Base-by-base conservation (phyloP, 2,329 filamentous ascomycete species). In the Tolypocladium guangdongense region DNA sequence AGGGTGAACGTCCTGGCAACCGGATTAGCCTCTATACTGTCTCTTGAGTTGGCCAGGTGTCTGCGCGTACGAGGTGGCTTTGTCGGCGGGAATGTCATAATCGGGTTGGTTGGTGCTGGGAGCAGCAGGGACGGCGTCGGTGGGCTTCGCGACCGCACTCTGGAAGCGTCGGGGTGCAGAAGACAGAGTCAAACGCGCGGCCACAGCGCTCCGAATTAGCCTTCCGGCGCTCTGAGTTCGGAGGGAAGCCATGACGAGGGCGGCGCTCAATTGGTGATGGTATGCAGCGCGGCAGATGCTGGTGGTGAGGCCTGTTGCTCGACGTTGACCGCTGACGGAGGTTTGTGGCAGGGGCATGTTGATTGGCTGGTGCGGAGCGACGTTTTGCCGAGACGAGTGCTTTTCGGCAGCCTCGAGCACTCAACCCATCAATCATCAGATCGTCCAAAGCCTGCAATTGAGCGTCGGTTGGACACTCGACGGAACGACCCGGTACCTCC, bases 81-180 rank as follows among this genome's bases (percentile, higher is more conserved):
- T 91, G 72, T 97, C 92, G 63, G 88, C 79, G 50, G 84, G 84
- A 45, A 86, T 86, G 60, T 80, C 79, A 69, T 95, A 96, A 68
- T 96, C 86, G 56, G 89, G 90, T 63, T 87, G 78, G 68, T 93
- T 88, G 45, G 57, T 77, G 59, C 61, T 61, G 54, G 67, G 71
- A 57, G 64, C 66, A 58, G 64, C 66, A 58, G 69, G 66, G 52
- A 68, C 66, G 58, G 64, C 68, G 55, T 68, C 62, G 58, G 71
- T 66, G 49, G 73, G 64, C 39, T 74, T 68, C 45, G 76, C 71
- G 56, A 76, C 63, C 56, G 71, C 68, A 74, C 78, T 78, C 65
- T 82, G 75, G 65, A 77, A 76, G 66, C 82, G 76, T 64, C 76
- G 74, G 59, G 78, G 68, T 52, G 73, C 66, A 58, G 74, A 70